Evolutionary conservation across 192 early-diverging fungal species (phyloP).

Genomic region (Umbelopsis ramanniana): DNA sequence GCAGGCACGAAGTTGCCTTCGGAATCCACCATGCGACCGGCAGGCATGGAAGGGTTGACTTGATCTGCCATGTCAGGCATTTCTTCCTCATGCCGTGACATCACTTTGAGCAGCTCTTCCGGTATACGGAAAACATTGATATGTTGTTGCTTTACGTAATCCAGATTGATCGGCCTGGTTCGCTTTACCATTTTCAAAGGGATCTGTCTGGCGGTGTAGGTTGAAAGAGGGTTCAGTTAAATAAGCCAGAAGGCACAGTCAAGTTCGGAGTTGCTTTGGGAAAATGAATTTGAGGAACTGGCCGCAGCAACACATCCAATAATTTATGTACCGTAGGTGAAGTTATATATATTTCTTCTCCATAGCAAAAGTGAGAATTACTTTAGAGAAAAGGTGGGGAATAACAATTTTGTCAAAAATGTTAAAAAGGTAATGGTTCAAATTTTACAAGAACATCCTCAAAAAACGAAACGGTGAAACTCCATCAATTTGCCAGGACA

Average conservation of each 20-base stretch:
- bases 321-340: too few species aligned
- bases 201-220: background rate
- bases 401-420: too few species aligned
- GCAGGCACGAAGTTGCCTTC: conserved; percentile 29
- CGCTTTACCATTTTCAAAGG: background rate
- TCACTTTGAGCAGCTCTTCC: conserved; percentile 11
- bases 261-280: too few species aligned
- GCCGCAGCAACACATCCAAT: too few species aligned
- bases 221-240: background rate
- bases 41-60: too few species aligned
- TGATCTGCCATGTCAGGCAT: background rate
- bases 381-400: too few species aligned
- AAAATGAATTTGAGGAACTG: too few species aligned
- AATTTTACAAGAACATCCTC: too few species aligned
- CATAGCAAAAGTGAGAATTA: too few species aligned
- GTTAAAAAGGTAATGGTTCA: too few species aligned
- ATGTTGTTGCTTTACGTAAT: background rate
- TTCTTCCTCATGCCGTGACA: background rate
- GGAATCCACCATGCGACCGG: conserved; percentile 22
- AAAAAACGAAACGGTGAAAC: background rate
- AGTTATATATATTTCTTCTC: too few species aligned
- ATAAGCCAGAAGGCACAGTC: background rate
- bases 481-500: background rate
- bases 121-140: conserved; percentile 21
- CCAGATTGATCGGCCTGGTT: background rate